Evolutionary conservation across 2,329 filamentous ascomycete species (phyloP), one percentile per base, ranked within the genome.

Genomic region (Seiridium unicorne): DNA sequence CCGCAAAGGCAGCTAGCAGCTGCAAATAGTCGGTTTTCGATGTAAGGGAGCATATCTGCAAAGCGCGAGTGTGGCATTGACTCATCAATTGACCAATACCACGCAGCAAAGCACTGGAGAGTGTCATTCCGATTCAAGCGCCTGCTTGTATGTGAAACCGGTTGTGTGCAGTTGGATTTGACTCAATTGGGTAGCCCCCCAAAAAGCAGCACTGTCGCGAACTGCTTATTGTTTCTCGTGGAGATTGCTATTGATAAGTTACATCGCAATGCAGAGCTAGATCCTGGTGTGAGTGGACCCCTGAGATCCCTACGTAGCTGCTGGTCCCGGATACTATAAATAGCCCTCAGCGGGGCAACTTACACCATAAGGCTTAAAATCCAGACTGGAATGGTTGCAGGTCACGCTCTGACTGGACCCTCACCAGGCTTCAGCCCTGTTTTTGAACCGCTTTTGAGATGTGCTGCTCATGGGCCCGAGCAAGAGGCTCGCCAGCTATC

Each of bases 281-380:
- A 44, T 56, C 32, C 53, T 44, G 11, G 54, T 56, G 40, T 56
- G 54, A 56, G 54, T 56, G 54, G 54, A 47, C 40, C 54, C 44
- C 44, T 34, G 40, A 44, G 31, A 5, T 35, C 7, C 34, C 38
- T 56, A 31, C 11, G 51, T 44, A 18, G 13, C 34, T 55, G 51
- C 51, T 53, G 35, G n/a, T 35, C 32, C 36, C 26, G 18, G 31
- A 55, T 40, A 11, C 54, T 56, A 56, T 56, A 47, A 56, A 56
- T 56, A 56, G 54, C n/a, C 13, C 31, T 36, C 49, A 38, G 32
- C 34, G 34, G 34, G 32, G 32, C 26, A n/a, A 35, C 49, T 51
- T 51, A 51, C 49, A 51, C 32, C 49, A n/a, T 13, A 42, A 42
- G 2, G 18, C 18, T 26, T 26, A 26, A 26, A 26, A 26, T 26